Conservation (phyloP, 2,329 filamentous ascomycete genomes). For the Nemania serpens region DNA sequence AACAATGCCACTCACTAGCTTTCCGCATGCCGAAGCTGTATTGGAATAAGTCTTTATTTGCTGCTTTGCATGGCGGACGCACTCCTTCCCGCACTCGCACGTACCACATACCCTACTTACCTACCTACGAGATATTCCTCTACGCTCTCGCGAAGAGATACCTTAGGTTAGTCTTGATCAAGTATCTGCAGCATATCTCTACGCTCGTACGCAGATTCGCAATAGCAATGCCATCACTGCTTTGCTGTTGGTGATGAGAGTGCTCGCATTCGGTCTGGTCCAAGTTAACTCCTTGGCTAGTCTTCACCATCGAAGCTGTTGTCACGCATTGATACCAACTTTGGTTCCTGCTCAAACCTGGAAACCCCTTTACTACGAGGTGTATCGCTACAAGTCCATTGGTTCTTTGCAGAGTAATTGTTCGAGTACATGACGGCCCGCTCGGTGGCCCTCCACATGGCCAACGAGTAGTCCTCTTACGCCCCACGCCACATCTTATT, state of each 20-base stretch:
- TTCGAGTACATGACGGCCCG: conserved; percentile 20
- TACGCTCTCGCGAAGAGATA: background rate
- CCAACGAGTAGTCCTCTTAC: conserved; percentile 8
- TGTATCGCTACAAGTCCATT: conserved; percentile 12
- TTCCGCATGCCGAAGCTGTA: conserved; percentile 10
- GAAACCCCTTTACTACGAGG: conserved; percentile 6
- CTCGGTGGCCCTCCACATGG: conserved; percentile 13
- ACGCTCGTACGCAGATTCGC: background rate
- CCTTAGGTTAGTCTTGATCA: background rate
- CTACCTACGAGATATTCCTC: background rate
- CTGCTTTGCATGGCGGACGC: background rate
- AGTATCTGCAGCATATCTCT: background rate
- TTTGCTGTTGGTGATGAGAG: conserved; percentile 11
- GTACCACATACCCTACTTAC: background rate
- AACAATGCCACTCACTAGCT: conserved; percentile 8
- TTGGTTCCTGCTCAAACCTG: conserved; percentile 3
- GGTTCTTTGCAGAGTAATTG: conserved; percentile 12
- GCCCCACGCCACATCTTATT: conserved; percentile 11
- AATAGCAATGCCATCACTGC: conserved; percentile 11
- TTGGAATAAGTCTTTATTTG: background rate
- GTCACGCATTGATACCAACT: conserved; percentile 1
- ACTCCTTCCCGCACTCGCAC: conserved; percentile 9
- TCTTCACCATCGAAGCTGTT: conserved; percentile 9
- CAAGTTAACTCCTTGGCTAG: conserved; percentile 6
- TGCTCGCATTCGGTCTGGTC: conserved; percentile 1